Conservation (phyloP, 1,284 basidiomycete genomes). For the Apiotrichum domesticum region DNA sequence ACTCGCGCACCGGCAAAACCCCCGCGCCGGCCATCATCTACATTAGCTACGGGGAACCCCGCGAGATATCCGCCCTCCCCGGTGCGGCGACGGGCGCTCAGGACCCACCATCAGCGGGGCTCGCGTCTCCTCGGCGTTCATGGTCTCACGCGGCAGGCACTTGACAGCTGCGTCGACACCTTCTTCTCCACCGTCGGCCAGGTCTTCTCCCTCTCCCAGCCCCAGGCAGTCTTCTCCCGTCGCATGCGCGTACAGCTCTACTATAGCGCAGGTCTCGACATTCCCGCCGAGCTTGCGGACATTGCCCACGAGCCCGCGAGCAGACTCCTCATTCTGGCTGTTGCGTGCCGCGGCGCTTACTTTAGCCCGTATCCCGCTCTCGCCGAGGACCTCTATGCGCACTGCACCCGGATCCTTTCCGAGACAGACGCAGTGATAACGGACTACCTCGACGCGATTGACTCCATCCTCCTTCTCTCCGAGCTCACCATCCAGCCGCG, state of each 20-base stretch:
- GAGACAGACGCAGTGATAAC: background rate
- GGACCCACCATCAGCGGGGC: background rate
- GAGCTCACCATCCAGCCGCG: constrained; percentile 4
- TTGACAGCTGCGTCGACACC: constrained; percentile 8
- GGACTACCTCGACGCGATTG: constrained; percentile 2
- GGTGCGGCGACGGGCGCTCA: background rate
- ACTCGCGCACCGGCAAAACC: background rate
- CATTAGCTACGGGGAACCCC: background rate
- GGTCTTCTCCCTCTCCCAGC: constrained; percentile 1
- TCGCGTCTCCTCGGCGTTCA: constrained; percentile 7
- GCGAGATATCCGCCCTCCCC: background rate
- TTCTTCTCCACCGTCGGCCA: constrained; percentile 8
- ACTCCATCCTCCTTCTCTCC: constrained; percentile 5
- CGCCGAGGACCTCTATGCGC: constrained; percentile 1
- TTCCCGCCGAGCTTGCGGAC: constrained; percentile 8
- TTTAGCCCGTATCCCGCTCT: constrained; percentile 1
- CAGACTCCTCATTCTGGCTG: constrained; percentile 6
- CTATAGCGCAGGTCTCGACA: constrained; percentile 3
- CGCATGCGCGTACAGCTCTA: constrained; percentile 5
- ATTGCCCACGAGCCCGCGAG: constrained; percentile 3
- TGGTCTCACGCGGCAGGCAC: constrained; percentile 2
- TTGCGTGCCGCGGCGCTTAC: constrained; percentile 7
- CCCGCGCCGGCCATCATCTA: background rate
- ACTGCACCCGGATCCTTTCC: background rate
- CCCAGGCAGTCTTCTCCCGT: background rate